Evolutionary conservation across 441 rosid species (phyloP).

Genomic region (Monsonia emarginata): DNA sequence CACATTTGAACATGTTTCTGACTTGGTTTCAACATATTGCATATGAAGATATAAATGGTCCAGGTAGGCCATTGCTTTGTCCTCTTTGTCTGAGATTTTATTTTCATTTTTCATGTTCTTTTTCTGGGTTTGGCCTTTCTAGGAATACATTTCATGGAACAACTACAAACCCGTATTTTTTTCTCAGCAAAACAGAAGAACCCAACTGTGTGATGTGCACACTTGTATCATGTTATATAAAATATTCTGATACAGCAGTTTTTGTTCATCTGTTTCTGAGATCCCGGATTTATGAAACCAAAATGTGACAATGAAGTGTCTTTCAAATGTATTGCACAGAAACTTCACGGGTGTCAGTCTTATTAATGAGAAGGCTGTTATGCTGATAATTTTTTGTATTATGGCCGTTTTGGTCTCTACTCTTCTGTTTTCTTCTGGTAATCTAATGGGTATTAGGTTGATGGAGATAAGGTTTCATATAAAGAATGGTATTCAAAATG

Average conservation of each 20-base stretch:
- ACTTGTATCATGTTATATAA: constrained; percentile 26
- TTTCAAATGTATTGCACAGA: constrained; percentile 16
- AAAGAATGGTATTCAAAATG: not conserved
- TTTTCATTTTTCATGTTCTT: too few species aligned
- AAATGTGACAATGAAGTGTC: constrained; percentile 11
- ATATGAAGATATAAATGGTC: constrained; percentile 19
- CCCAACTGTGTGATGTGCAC: constrained; percentile 12
- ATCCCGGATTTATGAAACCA: constrained; percentile 5
- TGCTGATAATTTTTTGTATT: constrained; percentile 15
- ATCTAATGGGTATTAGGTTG: constrained; percentile 31
- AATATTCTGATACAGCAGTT: not conserved
- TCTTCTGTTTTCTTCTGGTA: constrained; percentile 34
- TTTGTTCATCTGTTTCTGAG: not conserved
- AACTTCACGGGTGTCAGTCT: constrained; percentile 20
- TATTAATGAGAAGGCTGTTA: constrained; percentile 8
- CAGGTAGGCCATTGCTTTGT: constrained; percentile 20
- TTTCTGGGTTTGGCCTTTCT: constrained; percentile 18
- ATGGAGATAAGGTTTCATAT: not conserved
- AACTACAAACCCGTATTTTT: too few species aligned
- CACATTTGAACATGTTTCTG: constrained; percentile 5
- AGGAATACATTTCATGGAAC: constrained; percentile 6
- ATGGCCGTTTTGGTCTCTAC: constrained; percentile 16
- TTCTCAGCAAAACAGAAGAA: constrained; percentile 8
- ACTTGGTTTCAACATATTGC: not conserved
- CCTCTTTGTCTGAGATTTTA: constrained; percentile 18